These are phyloP conservation scores for Psidium friedrichsthalianum DNA, from an alignment of 345 rosid genomes.

Conservation along the genomic window DNA sequence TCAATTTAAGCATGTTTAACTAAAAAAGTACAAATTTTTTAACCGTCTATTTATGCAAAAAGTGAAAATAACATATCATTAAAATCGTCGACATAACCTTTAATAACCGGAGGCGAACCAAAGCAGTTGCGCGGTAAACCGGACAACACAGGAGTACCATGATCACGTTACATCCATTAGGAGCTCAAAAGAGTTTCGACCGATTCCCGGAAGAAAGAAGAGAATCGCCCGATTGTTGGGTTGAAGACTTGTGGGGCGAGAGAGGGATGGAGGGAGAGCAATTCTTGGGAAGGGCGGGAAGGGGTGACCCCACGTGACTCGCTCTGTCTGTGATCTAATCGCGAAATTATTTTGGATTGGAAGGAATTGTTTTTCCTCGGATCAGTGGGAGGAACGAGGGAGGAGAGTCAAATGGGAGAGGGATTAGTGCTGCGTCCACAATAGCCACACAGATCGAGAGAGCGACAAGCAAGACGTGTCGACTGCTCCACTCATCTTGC, in stretches of 20 bases:
- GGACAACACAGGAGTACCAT: background rate
- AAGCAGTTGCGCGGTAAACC: background rate
- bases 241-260: background rate
- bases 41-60: background rate
- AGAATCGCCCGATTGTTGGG: background rate
- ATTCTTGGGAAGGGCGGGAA: background rate
- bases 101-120: background rate
- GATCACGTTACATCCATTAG: background rate
- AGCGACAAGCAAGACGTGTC: slow-evolving; percentile 13
- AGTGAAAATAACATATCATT: background rate
- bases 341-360: background rate
- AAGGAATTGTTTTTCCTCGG: background rate
- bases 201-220: background rate
- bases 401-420: background rate
- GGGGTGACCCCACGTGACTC: background rate
- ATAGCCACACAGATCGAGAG: background rate
- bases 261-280: background rate
- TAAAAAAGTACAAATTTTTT: too few relatives aligned
- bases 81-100: background rate
- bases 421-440: background rate
- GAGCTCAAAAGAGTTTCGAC: background rate
- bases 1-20: background rate
- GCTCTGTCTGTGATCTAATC: background rate
- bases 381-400: background rate
- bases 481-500: slow-evolving; percentile 13